Conservation (phyloP, 73 alveolate genomes). For the Blepharisma stoltei region DNA sequence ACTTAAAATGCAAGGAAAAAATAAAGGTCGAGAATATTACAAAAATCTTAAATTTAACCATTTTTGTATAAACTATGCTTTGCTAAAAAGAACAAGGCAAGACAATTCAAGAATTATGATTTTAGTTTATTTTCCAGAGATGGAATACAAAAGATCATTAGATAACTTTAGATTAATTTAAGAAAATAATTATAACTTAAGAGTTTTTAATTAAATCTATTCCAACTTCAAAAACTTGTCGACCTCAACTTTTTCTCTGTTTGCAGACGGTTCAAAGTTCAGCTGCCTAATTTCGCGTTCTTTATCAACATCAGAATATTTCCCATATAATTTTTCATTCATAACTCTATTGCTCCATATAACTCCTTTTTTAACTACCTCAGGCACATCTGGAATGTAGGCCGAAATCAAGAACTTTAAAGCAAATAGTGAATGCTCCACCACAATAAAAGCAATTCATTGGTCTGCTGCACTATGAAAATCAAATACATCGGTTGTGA, state of each 20-base stretch:
- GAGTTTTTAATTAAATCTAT: neutral
- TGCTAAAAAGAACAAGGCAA: too few species aligned
- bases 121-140: too few species aligned
- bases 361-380: slow-evolving; percentile 1
- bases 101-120: too few species aligned
- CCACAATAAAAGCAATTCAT: slow-evolving; percentile 20
- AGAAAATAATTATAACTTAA: too few species aligned
- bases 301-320: neutral
- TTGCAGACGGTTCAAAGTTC: neutral
- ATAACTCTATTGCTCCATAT: slow-evolving; percentile 17
- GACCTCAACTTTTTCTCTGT: neutral
- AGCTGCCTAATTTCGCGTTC: neutral
- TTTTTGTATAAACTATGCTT: too few species aligned
- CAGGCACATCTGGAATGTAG: slow-evolving; percentile 30
- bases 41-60: too few species aligned
- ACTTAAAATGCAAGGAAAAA: too few species aligned
- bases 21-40: too few species aligned
- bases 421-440: slow-evolving; percentile 11
- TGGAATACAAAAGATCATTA: too few species aligned
- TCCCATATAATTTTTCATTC: slow-evolving; percentile 17
- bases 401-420: neutral
- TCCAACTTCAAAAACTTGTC: neutral
- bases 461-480: neutral
- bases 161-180: too few species aligned
- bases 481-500: slow-evolving; percentile 16